phyloP scores from a whole-genome alignment of 495 filamentous ascomycete genomes.

The Neurospora terricola region DNA sequence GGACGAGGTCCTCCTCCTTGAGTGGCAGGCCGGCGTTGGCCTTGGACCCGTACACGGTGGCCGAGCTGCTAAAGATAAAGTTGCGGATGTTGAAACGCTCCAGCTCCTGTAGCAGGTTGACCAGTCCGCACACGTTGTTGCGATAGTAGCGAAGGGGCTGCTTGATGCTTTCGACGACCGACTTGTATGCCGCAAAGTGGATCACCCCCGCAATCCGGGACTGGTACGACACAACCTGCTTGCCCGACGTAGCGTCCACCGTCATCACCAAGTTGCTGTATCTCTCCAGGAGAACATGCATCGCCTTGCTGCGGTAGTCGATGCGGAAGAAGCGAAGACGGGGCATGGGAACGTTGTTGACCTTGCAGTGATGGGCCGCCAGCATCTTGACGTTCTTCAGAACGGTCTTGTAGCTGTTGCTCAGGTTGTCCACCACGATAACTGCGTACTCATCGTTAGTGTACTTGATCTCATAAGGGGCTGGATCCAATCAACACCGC shows the following conservation, averaged over 20 bases:
- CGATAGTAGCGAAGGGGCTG: conserved; percentile 52
- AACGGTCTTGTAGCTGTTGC: conserved; percentile 47
- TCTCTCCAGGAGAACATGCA: conserved; percentile 17
- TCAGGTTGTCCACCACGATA: conserved; percentile 53
- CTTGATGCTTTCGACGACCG: conserved; percentile 39
- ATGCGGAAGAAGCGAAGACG: conserved; percentile 44
- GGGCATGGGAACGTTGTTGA: conserved; percentile 28
- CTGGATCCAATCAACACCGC: not conserved
- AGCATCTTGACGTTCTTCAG: conserved; percentile 43
- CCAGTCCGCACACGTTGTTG: conserved; percentile 57
- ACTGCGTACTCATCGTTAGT: conserved; percentile 15
- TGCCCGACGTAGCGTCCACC: conserved; percentile 27
- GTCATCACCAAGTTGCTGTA: conserved; percentile 24
- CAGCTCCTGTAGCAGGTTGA: conserved; percentile 46
- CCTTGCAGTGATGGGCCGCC: conserved; percentile 38
- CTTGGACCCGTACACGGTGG: conserved; percentile 49
- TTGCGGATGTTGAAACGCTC: conserved; percentile 51
- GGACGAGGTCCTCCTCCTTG: conserved; percentile 50
- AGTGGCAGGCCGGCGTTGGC: conserved; percentile 44
- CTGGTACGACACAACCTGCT: conserved; percentile 29
- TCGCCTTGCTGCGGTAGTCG: conserved; percentile 42
- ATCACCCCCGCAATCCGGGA: conserved; percentile 52
- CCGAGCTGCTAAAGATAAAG: conserved; percentile 58
- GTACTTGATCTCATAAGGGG: not conserved
- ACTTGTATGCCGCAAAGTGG: conserved; percentile 54